Evolutionary conservation across 345 rosid genomes (phyloP), one percentile per base, ranked within the genome.

Genomic region (Balakata baccata): DNA sequence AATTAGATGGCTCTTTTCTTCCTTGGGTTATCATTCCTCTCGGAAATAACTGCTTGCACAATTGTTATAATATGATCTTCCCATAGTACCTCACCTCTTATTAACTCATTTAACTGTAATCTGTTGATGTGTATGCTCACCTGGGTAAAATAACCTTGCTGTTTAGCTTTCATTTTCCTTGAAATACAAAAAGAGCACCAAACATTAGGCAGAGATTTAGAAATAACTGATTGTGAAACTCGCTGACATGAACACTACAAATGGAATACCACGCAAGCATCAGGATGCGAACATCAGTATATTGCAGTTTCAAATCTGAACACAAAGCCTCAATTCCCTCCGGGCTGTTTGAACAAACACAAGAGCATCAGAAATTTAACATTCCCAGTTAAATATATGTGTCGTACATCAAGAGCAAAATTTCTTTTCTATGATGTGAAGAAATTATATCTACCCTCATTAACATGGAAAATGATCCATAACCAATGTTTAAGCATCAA

Each of bases 121-220:
- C 12, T 7, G 16, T 3, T 25, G 4, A 13, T 70, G 39, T 41
- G 34, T 29, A 29, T 64, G 49, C 76, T 43, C 76, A 85, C 88
- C 82, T 23, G 68, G 20, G 87, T 83, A 67, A 87, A 87, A 75
- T 85, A 85, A 11, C 88, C 90, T 72, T 80, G 85, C 82, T 58
- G 82, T 72, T 79, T 76, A 60, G 88, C 88, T 80, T 83, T 81
- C 81, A 87, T 49, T 71, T 87, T 87, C 90, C 90, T 54, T 83
- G 80, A 73, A 53, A 64, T 53, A 60, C 39, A 49, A 46, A 65
- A 29, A 80, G 38, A 79, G 7, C 39, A 72, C 22, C 34, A 70
- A 37, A 54, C 18, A 71, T 52, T 62, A 43, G 74, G 50, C 6
- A 20, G 18, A 25, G 49, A 53, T 43, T 47, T 49, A 74, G 65